Conservation (phyloP, 352 stramenopile species). For the Pythium biforme region DNA sequence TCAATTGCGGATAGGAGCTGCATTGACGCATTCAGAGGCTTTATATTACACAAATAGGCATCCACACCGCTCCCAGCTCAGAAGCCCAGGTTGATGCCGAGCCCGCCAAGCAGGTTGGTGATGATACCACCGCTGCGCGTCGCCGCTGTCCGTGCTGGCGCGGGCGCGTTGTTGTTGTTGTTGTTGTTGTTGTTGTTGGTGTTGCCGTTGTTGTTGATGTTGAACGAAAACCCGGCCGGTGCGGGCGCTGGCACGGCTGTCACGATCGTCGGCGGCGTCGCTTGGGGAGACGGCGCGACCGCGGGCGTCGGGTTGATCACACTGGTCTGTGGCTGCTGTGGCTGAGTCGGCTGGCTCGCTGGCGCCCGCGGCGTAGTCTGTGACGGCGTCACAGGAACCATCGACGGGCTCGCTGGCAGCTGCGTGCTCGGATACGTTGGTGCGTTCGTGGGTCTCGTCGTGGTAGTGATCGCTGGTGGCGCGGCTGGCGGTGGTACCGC, state of each 20-base stretch:
- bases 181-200: not conserved
- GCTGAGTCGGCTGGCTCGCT: not conserved
- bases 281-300: not conserved
- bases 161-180: slow-evolving; percentile 7
- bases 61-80: no score
- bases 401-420: not conserved
- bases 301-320: slow-evolving; percentile 1
- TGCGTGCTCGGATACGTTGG: not conserved
- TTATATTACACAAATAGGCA: slow-evolving; percentile 13
- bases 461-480: no score
- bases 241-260: not conserved
- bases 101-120: slow-evolving; percentile 1
- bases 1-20: no score
- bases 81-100: slow-evolving; percentile 8
- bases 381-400: not conserved
- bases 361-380: no score
- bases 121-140: not conserved
- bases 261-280: not conserved
- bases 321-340: not conserved
- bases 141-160: not conserved
- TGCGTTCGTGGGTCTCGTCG: no score
- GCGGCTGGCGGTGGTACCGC: not conserved
- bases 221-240: not conserved
- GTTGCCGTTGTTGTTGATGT: not conserved
- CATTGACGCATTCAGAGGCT: no score